Evolutionary conservation across 805 yeast genomes (phyloP).

Genomic region (Zygosaccharomyces bailii): DNA sequence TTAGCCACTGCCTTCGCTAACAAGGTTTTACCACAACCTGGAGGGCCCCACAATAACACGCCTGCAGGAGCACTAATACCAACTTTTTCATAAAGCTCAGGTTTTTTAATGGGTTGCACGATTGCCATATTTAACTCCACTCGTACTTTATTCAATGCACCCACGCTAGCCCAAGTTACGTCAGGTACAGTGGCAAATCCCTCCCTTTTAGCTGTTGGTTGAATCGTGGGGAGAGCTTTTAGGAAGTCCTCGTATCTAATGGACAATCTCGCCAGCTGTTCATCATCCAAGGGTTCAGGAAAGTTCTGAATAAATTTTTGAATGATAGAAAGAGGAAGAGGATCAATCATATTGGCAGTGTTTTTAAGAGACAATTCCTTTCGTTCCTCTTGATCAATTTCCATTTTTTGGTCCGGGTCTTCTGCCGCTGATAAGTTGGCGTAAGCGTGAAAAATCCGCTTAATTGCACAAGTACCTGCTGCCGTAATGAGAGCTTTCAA

Average conservation of each 20-base stretch:
- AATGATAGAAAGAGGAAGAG: constrained; percentile 55
- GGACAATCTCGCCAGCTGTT: constrained; percentile 70
- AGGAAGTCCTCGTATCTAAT: constrained; percentile 79
- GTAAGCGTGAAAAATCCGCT: constrained; percentile 73
- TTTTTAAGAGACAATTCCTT: constrained; percentile 27
- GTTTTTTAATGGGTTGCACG: constrained; percentile 92
- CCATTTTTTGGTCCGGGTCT: constrained; percentile 13
- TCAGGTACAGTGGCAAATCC: constrained; percentile 99
- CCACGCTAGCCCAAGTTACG: constrained; percentile 92
- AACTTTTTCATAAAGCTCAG: constrained; percentile 82
- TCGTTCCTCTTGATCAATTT: constrained; percentile 15
- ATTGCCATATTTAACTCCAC: constrained; percentile 95
- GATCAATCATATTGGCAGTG: constrained; percentile 35
- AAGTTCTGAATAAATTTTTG: constrained; percentile 68
- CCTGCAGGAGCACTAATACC: constrained; percentile 98
- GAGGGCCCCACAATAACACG: constrained; percentile 98
- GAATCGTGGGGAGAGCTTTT: constrained; percentile 84
- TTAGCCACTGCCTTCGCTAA: constrained; percentile 97
- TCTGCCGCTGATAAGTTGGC: constrained; percentile 12
- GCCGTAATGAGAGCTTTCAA: constrained; percentile 90
- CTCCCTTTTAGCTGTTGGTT: constrained; percentile 96
- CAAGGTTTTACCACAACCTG: constrained; percentile 97
- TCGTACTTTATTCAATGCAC: constrained; percentile 77
- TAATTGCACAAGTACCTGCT: constrained; percentile 91
- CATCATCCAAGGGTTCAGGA: constrained; percentile 73